phyloP scores from a whole-genome alignment of 257 asterid species.

The Perilla frutescens region DNA sequence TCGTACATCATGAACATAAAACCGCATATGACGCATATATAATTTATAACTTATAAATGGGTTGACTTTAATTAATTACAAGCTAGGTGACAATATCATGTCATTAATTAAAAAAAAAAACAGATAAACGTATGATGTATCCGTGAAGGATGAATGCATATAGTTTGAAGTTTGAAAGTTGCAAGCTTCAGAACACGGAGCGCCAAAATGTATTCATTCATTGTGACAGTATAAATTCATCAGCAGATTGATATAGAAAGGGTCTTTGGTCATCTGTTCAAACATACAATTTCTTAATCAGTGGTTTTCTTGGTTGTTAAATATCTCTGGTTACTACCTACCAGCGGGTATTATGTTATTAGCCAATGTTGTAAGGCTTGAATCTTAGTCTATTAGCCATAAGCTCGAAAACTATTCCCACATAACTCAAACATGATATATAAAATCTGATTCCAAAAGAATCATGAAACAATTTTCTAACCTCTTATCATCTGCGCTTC shows the following conservation, averaged over 20 bases:
- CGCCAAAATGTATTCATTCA: background rate
- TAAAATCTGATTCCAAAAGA: background rate
- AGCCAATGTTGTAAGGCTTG: background rate
- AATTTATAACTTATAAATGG: too few species aligned
- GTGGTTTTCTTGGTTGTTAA: too few species aligned
- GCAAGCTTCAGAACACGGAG: background rate
- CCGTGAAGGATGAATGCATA: too few species aligned
- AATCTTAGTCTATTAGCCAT: background rate
- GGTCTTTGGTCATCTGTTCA: background rate
- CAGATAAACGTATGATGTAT: too few species aligned
- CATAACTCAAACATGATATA: background rate
- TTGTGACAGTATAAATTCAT: conserved; percentile 12
- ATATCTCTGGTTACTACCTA: too few species aligned
- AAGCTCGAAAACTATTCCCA: background rate
- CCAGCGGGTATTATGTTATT: background rate
- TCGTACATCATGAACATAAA: too few species aligned
- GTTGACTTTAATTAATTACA: too few species aligned
- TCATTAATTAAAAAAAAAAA: too few species aligned
- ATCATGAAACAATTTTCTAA: conserved; percentile 15
- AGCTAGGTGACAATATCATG: too few species aligned
- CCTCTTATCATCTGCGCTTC: conserved; percentile 64
- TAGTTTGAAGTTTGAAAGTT: background rate
- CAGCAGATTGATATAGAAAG: background rate
- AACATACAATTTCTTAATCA: too few species aligned
- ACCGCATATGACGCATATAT: too few species aligned